Percentiles rank a stretch among this genome's conserved stretches.
phyloP scores from a whole-genome alignment of 1,139 yeast genomes.

The Diutina ranongensis region DNA sequence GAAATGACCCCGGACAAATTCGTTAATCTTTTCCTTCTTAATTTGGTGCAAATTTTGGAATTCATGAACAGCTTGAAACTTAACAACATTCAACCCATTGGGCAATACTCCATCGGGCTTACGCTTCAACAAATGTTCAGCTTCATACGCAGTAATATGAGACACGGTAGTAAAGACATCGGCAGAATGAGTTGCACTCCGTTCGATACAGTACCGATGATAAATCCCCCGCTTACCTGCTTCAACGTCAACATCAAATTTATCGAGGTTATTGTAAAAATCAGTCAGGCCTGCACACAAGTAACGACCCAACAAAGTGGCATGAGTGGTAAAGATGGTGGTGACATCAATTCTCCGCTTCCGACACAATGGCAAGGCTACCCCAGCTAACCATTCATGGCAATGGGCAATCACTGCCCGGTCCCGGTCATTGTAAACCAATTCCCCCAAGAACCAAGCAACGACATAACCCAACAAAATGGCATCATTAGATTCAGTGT shows the following conservation, averaged over 20 bases:
- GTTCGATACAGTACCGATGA: constrained; percentile 92
- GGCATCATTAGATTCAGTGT: constrained; percentile 83
- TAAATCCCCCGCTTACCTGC: constrained; percentile 97
- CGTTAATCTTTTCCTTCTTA: constrained; percentile 85
- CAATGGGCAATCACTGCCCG: constrained; percentile 90
- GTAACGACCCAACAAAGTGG: constrained; percentile 88
- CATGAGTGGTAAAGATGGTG: constrained; percentile 95
- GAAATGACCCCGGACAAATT: constrained; percentile 92
- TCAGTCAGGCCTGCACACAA: constrained; percentile 95
- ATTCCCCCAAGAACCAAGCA: constrained; percentile 96
- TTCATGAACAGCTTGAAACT: constrained; percentile 95
- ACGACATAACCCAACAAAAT: constrained; percentile 85
- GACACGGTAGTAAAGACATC: constrained; percentile 97
- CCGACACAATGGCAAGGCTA: constrained; percentile 85
- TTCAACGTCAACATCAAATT: constrained; percentile 93
- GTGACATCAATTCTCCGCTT: constrained; percentile 88
- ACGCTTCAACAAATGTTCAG: constrained; percentile 85
- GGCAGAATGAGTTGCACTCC: constrained; percentile 92
- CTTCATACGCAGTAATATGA: constrained; percentile 90
- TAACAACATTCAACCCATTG: constrained; percentile 89
- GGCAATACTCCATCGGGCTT: constrained; percentile 98
- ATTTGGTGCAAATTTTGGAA: constrained; percentile 93
- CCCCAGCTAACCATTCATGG: constrained; percentile 98
- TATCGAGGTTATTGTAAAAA: constrained; percentile 82
- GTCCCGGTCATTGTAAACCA: constrained; percentile 68